phyloP scores from a whole-genome alignment of 805 yeast genomes.

The Wilhelminamyces savonicus region DNA sequence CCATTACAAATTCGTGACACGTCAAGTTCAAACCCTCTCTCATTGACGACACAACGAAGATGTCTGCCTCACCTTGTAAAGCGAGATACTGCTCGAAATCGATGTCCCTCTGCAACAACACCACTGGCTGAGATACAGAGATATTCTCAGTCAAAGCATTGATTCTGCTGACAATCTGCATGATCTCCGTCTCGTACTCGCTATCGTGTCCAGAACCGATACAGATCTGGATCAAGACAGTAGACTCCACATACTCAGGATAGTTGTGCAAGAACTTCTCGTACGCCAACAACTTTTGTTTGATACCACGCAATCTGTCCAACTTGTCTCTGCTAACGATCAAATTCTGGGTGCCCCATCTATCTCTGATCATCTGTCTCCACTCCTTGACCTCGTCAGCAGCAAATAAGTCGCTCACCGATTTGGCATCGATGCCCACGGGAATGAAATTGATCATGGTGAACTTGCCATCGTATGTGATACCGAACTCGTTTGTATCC shows the following conservation, averaged over 20 bases:
- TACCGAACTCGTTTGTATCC: conserved; percentile 61
- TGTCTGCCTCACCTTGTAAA: conserved; percentile 75
- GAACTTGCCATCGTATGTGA: conserved; percentile 55
- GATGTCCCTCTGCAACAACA: conserved; percentile 80
- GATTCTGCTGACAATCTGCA: conserved; percentile 76
- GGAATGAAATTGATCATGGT: conserved; percentile 56
- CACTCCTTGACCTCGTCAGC: conserved; percentile 52
- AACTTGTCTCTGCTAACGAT: conserved; percentile 86
- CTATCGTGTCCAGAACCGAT: conserved; percentile 49
- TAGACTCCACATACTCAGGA: conserved; percentile 62
- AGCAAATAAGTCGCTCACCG: conserved; percentile 42
- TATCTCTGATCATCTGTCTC: conserved; percentile 63
- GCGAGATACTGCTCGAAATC: conserved; percentile 89
- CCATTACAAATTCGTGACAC: conserved; percentile 86
- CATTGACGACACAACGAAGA: conserved; percentile 82
- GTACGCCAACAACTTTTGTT: conserved; percentile 81
- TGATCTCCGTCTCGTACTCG: conserved; percentile 66
- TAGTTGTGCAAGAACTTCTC: conserved; percentile 67
- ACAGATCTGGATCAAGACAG: conserved; percentile 81
- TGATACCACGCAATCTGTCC: conserved; percentile 82
- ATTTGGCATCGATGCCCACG: conserved; percentile 71
- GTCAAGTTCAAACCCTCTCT: conserved; percentile 97
- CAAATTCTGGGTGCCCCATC: conserved; percentile 68
- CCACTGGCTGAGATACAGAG: conserved; percentile 74
- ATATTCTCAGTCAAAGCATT: conserved; percentile 71